Evolutionary conservation across 805 yeast species (phyloP).

Genomic region (Cyberlindnera xishuangbannaensis): DNA sequence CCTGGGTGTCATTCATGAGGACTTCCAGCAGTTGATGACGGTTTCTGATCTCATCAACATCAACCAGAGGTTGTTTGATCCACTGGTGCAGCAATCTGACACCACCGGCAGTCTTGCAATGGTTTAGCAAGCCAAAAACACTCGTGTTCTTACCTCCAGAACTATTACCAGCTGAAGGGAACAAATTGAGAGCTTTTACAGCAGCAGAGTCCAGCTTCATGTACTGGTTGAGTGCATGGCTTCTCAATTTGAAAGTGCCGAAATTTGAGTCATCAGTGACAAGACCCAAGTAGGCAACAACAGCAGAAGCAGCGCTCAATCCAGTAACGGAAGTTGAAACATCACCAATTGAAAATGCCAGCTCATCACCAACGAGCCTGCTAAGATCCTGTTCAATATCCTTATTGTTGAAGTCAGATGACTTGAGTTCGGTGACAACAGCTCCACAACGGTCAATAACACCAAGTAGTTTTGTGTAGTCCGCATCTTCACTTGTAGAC

Average conservation of each 20-base stretch:
- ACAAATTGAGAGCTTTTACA: constrained; percentile 77
- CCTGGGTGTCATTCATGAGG: constrained; percentile 61
- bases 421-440: constrained; percentile 54
- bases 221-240: constrained; percentile 68
- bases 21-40: constrained; percentile 75
- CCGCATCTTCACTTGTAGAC: constrained; percentile 38
- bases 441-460: constrained; percentile 76
- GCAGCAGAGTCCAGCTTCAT: constrained; percentile 93
- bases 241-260: constrained; percentile 50
- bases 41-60: constrained; percentile 47
- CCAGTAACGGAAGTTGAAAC: constrained; percentile 45
- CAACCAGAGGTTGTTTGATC: constrained; percentile 92
- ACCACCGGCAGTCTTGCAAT: constrained; percentile 89
- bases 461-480: constrained; percentile 57
- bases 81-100: constrained; percentile 83
- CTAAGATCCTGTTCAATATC: constrained; percentile 74
- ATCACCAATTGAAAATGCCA: constrained; percentile 50
- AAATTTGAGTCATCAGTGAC: constrained; percentile 49
- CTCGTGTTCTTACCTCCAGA: constrained; percentile 46
- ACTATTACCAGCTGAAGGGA: constrained; percentile 41
- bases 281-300: constrained; percentile 62
- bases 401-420: constrained; percentile 52
- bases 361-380: constrained; percentile 58
- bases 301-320: constrained; percentile 59
- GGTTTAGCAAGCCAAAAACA: constrained; percentile 76